Percentiles rank a stretch among this genome's conserved stretches.
Conservation (phyloP, 1,284 basidiomycete genomes). For the Ustilago loliicola region DNA sequence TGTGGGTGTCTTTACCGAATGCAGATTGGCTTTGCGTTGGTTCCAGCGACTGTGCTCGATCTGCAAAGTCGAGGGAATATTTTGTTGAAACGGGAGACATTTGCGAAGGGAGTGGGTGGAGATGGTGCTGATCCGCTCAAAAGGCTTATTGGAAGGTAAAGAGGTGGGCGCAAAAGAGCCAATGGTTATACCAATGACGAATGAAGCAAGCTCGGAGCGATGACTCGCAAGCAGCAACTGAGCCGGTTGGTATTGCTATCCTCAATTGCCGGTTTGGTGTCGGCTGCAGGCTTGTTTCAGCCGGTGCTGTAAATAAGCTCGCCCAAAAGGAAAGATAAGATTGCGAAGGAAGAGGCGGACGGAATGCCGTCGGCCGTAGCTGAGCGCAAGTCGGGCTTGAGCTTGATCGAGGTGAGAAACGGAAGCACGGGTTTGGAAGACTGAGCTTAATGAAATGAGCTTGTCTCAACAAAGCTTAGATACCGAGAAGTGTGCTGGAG, state of each 20-base stretch:
- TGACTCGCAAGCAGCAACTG: not conserved
- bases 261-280: not conserved
- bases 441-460: conserved; percentile 7
- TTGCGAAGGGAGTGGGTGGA: not conserved
- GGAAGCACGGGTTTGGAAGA: conserved; percentile 5
- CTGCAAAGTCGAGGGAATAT: conserved; percentile 4
- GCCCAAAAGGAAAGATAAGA: not conserved
- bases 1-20: not conserved
- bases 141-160: not conserved
- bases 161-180: not conserved
- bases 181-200: not conserved
- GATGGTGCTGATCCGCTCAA: not conserved
- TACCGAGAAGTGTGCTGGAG: not conserved
- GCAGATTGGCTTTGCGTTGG: not conserved
- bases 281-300: not conserved
- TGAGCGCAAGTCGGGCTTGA: not conserved
- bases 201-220: conserved; percentile 2
- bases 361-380: not conserved
- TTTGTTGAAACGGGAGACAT: conserved; percentile 33
- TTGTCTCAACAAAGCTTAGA: conserved; percentile 3
- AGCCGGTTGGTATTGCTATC: not conserved
- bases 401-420: not conserved
- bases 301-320: not conserved
- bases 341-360: conserved; percentile 1
- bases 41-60: not conserved